Conservation (phyloP, 2,329 filamentous ascomycete species). For the Capronia americana region DNA sequence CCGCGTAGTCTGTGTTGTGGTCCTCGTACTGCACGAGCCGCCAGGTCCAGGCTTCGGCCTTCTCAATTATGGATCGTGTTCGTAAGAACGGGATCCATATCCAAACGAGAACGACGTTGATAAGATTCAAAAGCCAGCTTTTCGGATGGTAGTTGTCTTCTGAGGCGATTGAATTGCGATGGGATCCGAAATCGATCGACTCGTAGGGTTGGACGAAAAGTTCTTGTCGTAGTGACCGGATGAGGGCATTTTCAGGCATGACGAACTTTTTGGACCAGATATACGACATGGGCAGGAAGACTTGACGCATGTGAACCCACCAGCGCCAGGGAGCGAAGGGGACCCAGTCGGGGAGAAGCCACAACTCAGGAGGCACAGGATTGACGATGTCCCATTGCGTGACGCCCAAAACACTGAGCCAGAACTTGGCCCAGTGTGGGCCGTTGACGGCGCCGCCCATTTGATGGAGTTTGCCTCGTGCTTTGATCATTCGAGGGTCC, state of each 20-base stretch:
- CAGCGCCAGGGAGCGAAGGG: conserved; percentile 90
- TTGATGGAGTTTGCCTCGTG: conserved; percentile 79
- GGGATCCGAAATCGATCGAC: conserved; percentile 74
- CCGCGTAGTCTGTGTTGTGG: conserved; percentile 85
- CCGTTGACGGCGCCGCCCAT: conserved; percentile 82
- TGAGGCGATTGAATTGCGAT: conserved; percentile 81
- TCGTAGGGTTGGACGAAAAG: conserved; percentile 80
- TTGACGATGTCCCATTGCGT: conserved; percentile 92
- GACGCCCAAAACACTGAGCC: conserved; percentile 84
- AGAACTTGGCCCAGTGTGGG: conserved; percentile 98
- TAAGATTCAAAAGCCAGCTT: conserved; percentile 76
- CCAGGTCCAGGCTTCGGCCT: conserved; percentile 81
- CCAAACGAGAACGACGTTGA: conserved; percentile 79
- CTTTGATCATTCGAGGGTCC: conserved; percentile 83
- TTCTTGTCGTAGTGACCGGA: conserved; percentile 76
- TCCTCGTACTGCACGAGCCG: conserved; percentile 89
- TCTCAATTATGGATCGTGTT: conserved; percentile 66
- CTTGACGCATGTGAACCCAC: conserved; percentile 98
- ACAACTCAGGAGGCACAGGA: conserved; percentile 89
- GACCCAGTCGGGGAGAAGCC: conserved; percentile 90
- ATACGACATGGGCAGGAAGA: conserved; percentile 92
- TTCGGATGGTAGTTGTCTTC: conserved; percentile 94
- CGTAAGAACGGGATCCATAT: conserved; percentile 82
- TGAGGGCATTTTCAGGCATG: conserved; percentile 76
- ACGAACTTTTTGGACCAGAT: conserved; percentile 84